These are phyloP conservation scores for Yarrowia galli DNA, from an alignment of 1,139 yeast genomes.

Conservation along the genomic window DNA sequence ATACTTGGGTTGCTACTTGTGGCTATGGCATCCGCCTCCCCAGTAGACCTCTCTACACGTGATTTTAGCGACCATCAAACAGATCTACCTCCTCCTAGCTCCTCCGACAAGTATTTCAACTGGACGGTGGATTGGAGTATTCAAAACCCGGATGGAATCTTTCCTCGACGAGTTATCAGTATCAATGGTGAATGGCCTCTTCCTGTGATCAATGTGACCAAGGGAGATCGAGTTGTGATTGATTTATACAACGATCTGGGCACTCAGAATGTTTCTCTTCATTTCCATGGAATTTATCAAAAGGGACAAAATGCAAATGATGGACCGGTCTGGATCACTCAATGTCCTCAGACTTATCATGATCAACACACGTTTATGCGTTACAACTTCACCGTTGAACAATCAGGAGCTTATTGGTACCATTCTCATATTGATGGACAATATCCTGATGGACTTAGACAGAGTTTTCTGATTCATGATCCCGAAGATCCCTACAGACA, in stretches of 20 bases:
- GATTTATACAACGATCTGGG: slow-evolving; percentile 72
- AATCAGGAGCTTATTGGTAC: slow-evolving; percentile 92
- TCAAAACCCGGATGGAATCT: slow-evolving; percentile 78
- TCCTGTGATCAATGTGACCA: slow-evolving; percentile 73
- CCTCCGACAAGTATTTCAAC: slow-evolving; percentile 54
- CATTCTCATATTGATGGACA: slow-evolving; percentile 88
- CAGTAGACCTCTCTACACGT: background rate
- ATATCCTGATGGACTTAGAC: slow-evolving; percentile 93
- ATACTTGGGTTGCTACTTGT: background rate
- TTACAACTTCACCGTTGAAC: slow-evolving; percentile 82
- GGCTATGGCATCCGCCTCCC: background rate
- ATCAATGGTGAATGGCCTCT: slow-evolving; percentile 87
- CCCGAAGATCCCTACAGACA: slow-evolving; percentile 58
- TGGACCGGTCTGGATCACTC: slow-evolving; percentile 86
- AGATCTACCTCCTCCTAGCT: background rate
- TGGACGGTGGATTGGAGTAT: slow-evolving; percentile 77
- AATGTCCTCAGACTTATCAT: slow-evolving; percentile 68
- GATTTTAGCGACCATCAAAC: background rate
- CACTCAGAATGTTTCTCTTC: slow-evolving; percentile 72
- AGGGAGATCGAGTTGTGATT: slow-evolving; percentile 77
- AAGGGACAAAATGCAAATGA: slow-evolving; percentile 76
- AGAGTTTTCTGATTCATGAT: slow-evolving; percentile 73
- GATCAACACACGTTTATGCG: slow-evolving; percentile 75
- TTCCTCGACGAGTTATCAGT: slow-evolving; percentile 72
- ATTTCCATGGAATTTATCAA: slow-evolving; percentile 93